A percentile compares a stretch with the other conserved stretches of the same genome.
phyloP scores from a whole-genome alignment of 139 green algal genomes.

The Trebouxia sp. region DNA sequence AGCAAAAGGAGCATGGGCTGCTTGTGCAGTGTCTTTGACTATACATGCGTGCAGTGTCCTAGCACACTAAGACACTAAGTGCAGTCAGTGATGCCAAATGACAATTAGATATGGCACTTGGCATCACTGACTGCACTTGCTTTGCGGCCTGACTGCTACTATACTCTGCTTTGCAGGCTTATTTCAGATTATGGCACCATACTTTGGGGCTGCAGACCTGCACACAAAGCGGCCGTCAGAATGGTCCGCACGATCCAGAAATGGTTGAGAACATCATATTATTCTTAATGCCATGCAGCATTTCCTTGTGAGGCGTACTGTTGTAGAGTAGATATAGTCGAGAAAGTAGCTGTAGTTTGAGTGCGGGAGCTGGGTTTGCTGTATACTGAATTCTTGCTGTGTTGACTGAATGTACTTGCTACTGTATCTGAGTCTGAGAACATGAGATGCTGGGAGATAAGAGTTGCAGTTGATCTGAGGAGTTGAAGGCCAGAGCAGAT shows the following conservation, averaged over 20 bases:
- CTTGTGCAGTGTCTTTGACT: too few species aligned
- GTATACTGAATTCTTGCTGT: too few species aligned
- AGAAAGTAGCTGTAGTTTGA: background rate
- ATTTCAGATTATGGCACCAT: slow-evolving; percentile 76
- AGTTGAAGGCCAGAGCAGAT: background rate
- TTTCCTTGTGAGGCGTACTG: background rate
- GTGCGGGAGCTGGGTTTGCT: too few species aligned
- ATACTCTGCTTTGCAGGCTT: slow-evolving; percentile 43
- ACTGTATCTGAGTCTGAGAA: background rate
- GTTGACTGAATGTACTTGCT: background rate
- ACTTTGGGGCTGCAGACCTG: slow-evolving; percentile 61
- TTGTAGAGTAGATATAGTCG: too few species aligned
- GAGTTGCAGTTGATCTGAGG: background rate
- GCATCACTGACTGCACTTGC: too few species aligned
- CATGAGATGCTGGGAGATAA: background rate
- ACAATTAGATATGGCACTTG: too few species aligned
- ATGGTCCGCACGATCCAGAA: background rate
- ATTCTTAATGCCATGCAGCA: too few species aligned
- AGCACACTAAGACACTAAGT: too few species aligned
- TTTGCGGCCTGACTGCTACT: background rate
- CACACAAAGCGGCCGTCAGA: slow-evolving; percentile 37
- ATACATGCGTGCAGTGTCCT: too few species aligned
- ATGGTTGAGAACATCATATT: background rate
- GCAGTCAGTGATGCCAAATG: too few species aligned
- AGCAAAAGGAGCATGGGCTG: too few species aligned